Conservation (phyloP, 129 eudicot species). For the Pittosporum tobira region DNA sequence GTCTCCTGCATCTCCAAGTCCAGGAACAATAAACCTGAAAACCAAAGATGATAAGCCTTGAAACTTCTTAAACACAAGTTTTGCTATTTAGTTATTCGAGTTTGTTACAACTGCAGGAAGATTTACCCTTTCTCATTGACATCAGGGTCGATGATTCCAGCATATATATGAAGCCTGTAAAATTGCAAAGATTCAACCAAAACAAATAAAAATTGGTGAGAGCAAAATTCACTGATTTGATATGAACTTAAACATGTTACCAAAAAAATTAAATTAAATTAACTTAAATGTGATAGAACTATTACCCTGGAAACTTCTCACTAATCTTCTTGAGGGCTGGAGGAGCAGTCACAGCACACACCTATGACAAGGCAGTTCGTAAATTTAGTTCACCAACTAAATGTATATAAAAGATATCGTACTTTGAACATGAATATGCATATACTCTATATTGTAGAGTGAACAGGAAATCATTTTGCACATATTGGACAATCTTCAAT, state of each 20-base stretch:
- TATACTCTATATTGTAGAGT: no score
- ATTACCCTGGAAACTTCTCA: constrained; percentile 86
- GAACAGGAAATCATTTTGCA: no score
- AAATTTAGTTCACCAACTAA: not conserved
- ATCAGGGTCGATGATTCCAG: constrained; percentile 81
- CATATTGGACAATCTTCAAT: no score
- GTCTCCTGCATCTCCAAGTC: constrained; percentile 98
- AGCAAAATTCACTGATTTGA: not conserved
- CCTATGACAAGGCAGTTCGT: constrained; percentile 24
- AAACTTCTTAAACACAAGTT: not conserved
- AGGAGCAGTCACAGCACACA: constrained; percentile 82
- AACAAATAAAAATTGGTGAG: not conserved
- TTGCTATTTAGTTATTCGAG: not conserved
- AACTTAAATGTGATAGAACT: not conserved
- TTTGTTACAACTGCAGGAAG: not conserved
- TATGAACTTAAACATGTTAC: no score
- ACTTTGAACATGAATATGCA: no score
- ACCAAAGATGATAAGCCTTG: constrained; percentile 4
- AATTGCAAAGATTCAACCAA: not conserved
- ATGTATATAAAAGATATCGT: no score
- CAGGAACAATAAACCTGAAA: constrained; percentile 86
- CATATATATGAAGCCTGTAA: constrained; percentile 76
- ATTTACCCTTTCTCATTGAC: constrained; percentile 76
- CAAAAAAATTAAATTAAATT: no score
- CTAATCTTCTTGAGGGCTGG: constrained; percentile 91